Base-by-base conservation (phyloP, 345 rosid genomes). In the Eucalyptus leucophloia region DNA sequence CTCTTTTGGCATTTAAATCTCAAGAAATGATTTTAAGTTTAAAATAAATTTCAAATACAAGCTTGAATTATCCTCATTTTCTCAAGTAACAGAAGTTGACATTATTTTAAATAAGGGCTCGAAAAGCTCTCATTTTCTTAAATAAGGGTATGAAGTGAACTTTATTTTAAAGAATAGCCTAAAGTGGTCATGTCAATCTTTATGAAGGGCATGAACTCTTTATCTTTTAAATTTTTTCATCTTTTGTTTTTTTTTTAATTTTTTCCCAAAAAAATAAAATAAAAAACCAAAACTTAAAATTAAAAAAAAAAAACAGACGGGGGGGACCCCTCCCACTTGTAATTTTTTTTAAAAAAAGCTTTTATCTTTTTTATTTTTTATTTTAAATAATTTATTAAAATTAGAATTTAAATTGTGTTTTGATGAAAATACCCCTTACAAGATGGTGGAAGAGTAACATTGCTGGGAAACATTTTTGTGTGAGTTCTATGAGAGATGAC, bases 161-260 rank as follows among this genome's bases (percentile, higher is more conserved):
- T 0, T 19, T 53, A 0, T 53, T 3, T 53, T 0, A 53, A 53
- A 53, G 3, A 53, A 53, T 0, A 53, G 0, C 1, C 0, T 19
- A 0, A 53, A 53, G 1, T 53, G 2, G 0, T 0, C 1, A 53
- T 53, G 23, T 53, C 2, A 53, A 53, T 53, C 10, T 19, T 2
- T 0, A 19, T 1, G 24, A 53, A 53, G 9, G 1, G 24, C 0
- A 51, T 17, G 9, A 7, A 53, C 10, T 18, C 24, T 7, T 51
- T 53, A 0, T 51, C 54, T 51, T 7, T 1, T 3, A 19, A 19
- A 0, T 7, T 18, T 53, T 18, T 3, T 18, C 1, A 17, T 53
- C 2, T 17, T 18, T 49, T 49, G 1, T 49, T 49, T 3, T 7
- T 3, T 17, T 51, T 18, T 50, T 7, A 0, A 50, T 50, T 1